Percentiles rank a stretch among this genome's conserved stretches.
Evolutionary conservation across 2,329 filamentous ascomycete genomes (phyloP).

Genomic region (Colletotrichum viniferum): DNA sequence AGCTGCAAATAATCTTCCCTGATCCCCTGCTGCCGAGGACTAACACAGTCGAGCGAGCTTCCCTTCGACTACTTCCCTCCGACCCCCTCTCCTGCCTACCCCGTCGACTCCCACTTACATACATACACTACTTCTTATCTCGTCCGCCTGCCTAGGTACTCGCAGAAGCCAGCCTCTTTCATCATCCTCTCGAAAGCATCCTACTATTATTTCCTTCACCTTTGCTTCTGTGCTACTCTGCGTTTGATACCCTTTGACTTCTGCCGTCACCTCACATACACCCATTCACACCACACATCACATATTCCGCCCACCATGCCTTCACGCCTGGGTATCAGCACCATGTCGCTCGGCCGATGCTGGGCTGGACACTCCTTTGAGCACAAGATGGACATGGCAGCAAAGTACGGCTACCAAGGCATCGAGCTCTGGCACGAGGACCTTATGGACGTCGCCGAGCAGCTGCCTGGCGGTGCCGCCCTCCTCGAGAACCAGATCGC

Average conservation of each 20-base stretch:
- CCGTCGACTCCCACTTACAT: neutral
- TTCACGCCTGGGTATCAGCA: conserved; percentile 71
- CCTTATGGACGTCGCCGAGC: conserved; percentile 62
- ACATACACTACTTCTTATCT: neutral
- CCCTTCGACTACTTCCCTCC: neutral
- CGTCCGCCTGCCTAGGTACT: neutral
- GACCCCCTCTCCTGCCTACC: neutral
- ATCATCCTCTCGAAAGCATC: neutral
- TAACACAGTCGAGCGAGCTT: conserved; percentile 6
- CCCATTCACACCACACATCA: neutral
- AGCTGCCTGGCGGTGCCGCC: conserved; percentile 43
- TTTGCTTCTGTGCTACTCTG: neutral
- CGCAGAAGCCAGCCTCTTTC: neutral
- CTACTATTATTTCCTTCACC: neutral
- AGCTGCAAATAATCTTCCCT: conserved; percentile 4
- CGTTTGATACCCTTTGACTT: neutral
- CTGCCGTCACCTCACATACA: neutral
- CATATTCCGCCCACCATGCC: conserved; percentile 41
- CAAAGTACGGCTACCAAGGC: conserved; percentile 67
- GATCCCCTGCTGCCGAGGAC: neutral
- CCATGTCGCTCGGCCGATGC: conserved; percentile 77
- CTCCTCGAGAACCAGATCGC: conserved; percentile 50
- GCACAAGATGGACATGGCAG: conserved; percentile 72
- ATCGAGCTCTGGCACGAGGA: conserved; percentile 84
- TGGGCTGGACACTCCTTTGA: conserved; percentile 69